These are phyloP conservation scores for Pouteria glomerata DNA, from an alignment of 148 eudicot genomes.

Conservation along the genomic window DNA sequence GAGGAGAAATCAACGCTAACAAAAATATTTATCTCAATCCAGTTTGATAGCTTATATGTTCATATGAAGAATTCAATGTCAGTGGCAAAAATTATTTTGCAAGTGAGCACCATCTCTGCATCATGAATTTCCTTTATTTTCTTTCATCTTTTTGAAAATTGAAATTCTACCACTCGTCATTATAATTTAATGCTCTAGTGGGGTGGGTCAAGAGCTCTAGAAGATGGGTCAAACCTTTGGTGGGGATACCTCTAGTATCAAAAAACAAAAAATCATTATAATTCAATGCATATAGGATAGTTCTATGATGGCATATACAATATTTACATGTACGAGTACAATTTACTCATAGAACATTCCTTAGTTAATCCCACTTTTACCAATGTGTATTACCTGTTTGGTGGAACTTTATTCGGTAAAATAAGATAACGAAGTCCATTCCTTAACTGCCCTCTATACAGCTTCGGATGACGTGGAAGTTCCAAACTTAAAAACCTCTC, in stretches of 20 bases:
- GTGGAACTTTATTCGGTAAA: conserved; percentile 97
- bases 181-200: too few relatives aligned
- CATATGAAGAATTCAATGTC: too few relatives aligned
- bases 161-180: neutral
- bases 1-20: too few relatives aligned
- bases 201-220: too few relatives aligned
- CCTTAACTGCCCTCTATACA: conserved; percentile 74
- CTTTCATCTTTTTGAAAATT: neutral
- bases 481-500: conserved; percentile 56
- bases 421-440: conserved; percentile 96
- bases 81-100: too few relatives aligned
- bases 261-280: too few relatives aligned
- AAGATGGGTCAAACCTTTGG: too few relatives aligned
- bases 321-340: neutral
- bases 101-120: too few relatives aligned
- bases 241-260: too few relatives aligned
- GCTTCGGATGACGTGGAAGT: conserved; percentile 89
- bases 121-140: neutral
- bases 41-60: too few relatives aligned
- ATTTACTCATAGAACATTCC: neutral
- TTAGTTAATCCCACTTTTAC: neutral
- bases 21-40: too few relatives aligned
- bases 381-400: conserved; percentile 60
- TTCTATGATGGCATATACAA: neutral
- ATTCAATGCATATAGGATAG: neutral